Evolutionary conservation across 2,329 filamentous ascomycete genomes (phyloP), one percentile per base, ranked within the genome.

Genomic region (Xylaria multiplex): DNA sequence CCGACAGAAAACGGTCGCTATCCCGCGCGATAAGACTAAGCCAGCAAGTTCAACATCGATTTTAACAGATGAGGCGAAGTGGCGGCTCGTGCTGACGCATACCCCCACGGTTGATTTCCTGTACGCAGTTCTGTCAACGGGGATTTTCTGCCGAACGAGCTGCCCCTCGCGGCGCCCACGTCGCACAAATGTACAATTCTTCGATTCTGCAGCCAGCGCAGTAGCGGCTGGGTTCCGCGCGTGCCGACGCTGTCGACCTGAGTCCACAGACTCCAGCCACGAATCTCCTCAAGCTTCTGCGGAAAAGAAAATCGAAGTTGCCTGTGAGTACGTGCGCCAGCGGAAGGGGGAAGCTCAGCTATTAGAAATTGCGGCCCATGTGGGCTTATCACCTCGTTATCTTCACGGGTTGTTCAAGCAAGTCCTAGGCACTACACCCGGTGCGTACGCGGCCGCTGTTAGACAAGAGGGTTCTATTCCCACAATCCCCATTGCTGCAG

Each of bases 151-250:
- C 74, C 83, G 87, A 1, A 87, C 88, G 1, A 86, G 82, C 22
- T 90, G 88, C 74, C 83, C 84, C 16, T 86, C 86, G 2, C 83
- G 88, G 0, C 82, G 90, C 13, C 86, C 88, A 1, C 83, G 87
- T 1, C 83, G 87, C 52, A 84, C 86, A 56, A 90, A 90, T 56
- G 82, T 90, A 3, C 75, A 77, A 1, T 90, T 89, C 76, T 88
- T 82, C 75, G 74, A 81, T 16, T 81, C 77, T 0, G 72, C 80
- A 0, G 66, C 73, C 0, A 79, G 83, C 35, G 88, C 88, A 1
- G 76, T 77, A 48, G 68, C 70, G 0, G 81, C 77, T 6, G 71
- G 70, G 11, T 73, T 70, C 61, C 70, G 72, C 2, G 43, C 72
- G 0, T 73, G 72, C 37, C 67, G 65, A 37, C 72, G 72, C 48